These are phyloP conservation scores for Fusarium albosuccineum DNA, from an alignment of 2,329 filamentous ascomycete species.

Conservation along the genomic window DNA sequence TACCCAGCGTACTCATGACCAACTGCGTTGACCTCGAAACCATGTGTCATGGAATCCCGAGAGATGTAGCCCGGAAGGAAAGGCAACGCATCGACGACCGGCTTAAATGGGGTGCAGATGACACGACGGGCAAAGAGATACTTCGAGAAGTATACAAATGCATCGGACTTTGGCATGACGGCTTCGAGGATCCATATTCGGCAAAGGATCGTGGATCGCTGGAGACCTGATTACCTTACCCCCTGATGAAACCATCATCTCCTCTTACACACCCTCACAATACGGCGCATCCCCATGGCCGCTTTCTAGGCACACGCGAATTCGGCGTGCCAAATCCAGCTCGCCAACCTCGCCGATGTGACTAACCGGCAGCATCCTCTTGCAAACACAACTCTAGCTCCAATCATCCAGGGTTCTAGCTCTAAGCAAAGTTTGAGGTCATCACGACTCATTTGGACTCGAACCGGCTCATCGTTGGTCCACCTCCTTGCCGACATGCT, in stretches of 20 bases:
- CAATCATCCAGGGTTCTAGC: conserved; percentile 1
- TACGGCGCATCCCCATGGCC: background rate
- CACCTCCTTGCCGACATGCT: background rate
- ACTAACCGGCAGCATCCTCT: conserved; percentile 15
- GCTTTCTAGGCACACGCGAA: background rate
- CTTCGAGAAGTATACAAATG: conserved; percentile 41
- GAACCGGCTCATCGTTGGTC: conserved; percentile 14
- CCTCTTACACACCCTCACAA: background rate
- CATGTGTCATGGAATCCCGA: conserved; percentile 47
- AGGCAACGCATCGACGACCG: conserved; percentile 45
- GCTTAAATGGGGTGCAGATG: conserved; percentile 50
- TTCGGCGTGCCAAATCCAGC: conserved; percentile 36
- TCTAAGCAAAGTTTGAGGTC: background rate
- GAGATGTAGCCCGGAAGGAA: conserved; percentile 47
- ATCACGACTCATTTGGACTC: conserved; percentile 15
- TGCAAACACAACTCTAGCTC: background rate
- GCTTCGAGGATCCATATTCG: conserved; percentile 13
- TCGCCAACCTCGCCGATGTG: conserved; percentile 26
- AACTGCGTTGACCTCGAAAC: conserved; percentile 50
- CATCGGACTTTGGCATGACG: conserved; percentile 37
- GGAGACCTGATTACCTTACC: background rate
- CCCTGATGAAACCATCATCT: background rate
- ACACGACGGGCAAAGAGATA: conserved; percentile 38
- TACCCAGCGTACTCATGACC: conserved; percentile 47
- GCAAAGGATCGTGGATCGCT: background rate